Percentiles rank a stretch among this genome's conserved stretches.
These are phyloP conservation scores for Ceratocystis diversiconidia DNA, from an alignment of 2,329 filamentous ascomycete genomes.

Conservation along the genomic window DNA sequence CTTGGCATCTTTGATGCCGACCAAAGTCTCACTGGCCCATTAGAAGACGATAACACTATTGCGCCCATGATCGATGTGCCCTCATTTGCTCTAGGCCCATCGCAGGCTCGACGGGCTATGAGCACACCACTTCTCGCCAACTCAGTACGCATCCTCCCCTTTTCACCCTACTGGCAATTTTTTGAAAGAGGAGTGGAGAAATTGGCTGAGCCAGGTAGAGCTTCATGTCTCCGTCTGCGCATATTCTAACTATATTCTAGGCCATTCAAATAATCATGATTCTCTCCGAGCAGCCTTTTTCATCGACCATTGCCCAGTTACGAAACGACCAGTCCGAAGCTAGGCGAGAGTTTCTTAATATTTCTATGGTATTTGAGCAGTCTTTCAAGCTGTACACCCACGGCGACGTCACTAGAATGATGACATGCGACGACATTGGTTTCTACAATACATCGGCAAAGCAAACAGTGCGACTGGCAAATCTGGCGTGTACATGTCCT, in stretches of 20 bases:
- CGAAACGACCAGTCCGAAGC: constrained; percentile 25
- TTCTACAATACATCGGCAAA: constrained; percentile 26
- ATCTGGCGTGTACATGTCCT: constrained; percentile 16
- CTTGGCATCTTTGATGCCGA: constrained; percentile 20
- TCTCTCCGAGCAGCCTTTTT: constrained; percentile 25
- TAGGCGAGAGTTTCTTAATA: constrained; percentile 25
- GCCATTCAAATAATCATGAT: constrained; percentile 28
- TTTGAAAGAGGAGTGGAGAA: background rate
- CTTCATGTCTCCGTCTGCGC: background rate
- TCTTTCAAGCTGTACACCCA: constrained; percentile 26
- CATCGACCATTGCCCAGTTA: constrained; percentile 23
- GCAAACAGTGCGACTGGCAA: constrained; percentile 18
- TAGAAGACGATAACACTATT: constrained; percentile 23
- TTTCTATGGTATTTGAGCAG: constrained; percentile 25
- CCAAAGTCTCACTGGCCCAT: constrained; percentile 26
- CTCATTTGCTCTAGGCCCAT: constrained; percentile 26
- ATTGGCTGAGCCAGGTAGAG: background rate
- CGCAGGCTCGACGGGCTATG: constrained; percentile 27
- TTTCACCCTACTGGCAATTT: background rate
- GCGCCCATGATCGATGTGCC: constrained; percentile 21
- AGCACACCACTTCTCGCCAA: constrained; percentile 30
- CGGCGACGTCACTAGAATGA: constrained; percentile 21
- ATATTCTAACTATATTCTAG: constrained; percentile 16
- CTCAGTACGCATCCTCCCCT: constrained; percentile 26
- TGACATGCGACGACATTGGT: constrained; percentile 28